Conservation (phyloP, 2,329 filamentous ascomycete species). For the Diaporthe nobilis region DNA sequence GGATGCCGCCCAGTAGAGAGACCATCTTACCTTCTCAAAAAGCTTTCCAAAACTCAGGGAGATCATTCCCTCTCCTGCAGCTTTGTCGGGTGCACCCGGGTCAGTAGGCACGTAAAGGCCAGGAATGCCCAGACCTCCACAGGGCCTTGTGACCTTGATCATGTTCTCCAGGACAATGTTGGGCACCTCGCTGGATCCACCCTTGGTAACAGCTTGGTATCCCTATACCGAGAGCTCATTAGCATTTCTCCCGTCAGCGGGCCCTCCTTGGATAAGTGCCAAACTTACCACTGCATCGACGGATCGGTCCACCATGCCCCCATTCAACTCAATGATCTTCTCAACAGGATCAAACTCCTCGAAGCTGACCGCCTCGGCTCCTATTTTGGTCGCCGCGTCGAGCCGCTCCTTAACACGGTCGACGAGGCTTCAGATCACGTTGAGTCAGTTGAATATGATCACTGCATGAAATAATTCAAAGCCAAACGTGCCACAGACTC, state of each 20-base stretch:
- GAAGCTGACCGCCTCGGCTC: constrained; percentile 73
- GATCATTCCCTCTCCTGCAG: constrained; percentile 74
- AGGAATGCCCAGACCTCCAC: constrained; percentile 73
- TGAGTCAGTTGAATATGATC: not conserved
- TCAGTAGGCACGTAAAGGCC: constrained; percentile 67
- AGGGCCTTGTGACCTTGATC: constrained; percentile 73
- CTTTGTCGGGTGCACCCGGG: constrained; percentile 73
- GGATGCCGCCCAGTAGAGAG: not conserved
- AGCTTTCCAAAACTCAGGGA: constrained; percentile 76
- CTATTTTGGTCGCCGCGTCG: constrained; percentile 72
- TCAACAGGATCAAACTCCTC: constrained; percentile 71
- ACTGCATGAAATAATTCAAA: too few relatives aligned
- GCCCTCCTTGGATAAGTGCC: not conserved
- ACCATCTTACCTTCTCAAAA: constrained; percentile 71
- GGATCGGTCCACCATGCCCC: constrained; percentile 73
- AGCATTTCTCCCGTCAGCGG: not conserved
- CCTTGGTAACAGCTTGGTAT: constrained; percentile 72
- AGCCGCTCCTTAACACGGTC: constrained; percentile 74
- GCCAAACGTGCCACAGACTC: too few relatives aligned
- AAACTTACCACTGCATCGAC: constrained; percentile 69
- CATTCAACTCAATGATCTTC: constrained; percentile 71
- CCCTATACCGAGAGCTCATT: constrained; percentile 51
- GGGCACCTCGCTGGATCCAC: constrained; percentile 71
- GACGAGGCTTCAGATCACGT: constrained; percentile 57
- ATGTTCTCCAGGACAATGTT: constrained; percentile 75